phyloP scores from a whole-genome alignment of 352 stramenopile species.

The Globisporangium apiculatum region DNA sequence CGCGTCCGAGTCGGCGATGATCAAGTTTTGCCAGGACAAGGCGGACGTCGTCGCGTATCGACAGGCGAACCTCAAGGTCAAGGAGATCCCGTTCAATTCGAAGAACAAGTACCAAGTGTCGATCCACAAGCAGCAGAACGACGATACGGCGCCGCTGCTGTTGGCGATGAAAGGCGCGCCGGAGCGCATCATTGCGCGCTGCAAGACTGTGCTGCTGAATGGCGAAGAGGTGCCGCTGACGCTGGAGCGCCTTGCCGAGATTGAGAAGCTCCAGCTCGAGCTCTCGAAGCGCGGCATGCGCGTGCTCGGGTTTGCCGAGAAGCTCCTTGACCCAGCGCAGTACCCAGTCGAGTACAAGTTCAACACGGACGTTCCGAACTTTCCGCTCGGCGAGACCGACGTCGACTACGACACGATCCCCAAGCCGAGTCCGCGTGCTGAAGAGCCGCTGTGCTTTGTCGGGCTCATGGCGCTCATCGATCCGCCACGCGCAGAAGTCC shows the following conservation, averaged over 20 bases:
- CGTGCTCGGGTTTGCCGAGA: conserved; percentile 52
- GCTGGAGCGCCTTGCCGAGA: conserved; percentile 72
- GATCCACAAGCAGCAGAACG: conserved; percentile 76
- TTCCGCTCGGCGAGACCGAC: conserved; percentile 27
- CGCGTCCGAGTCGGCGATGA: conserved; percentile 78
- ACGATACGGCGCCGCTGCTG: conserved; percentile 49
- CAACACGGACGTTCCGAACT: conserved; percentile 49
- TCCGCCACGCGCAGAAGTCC: conserved; percentile 87
- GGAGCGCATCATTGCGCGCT: conserved; percentile 92
- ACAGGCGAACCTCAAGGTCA: conserved; percentile 57
- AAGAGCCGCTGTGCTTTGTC: conserved; percentile 86
- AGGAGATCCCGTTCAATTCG: conserved; percentile 82
- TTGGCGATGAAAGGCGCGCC: conserved; percentile 95
- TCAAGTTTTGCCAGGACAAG: conserved; percentile 80
- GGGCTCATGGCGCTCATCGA: conserved; percentile 96
- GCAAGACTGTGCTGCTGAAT: conserved; percentile 67
- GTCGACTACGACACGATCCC: conserved; percentile 32
- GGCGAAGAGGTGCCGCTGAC: conserved; percentile 60
- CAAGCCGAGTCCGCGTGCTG: conserved; percentile 59
- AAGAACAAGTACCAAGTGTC: conserved; percentile 85
- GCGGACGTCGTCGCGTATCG: conserved; percentile 67
- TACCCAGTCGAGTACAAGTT: conserved; percentile 50
- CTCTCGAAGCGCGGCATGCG: conserved; percentile 62
- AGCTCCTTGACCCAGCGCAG: conserved; percentile 30
- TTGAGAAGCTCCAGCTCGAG: conserved; percentile 40